phyloP scores from a whole-genome alignment of 225 moss, liverwort and hornwort species.

The Pseudisothecium myosuroides region DNA sequence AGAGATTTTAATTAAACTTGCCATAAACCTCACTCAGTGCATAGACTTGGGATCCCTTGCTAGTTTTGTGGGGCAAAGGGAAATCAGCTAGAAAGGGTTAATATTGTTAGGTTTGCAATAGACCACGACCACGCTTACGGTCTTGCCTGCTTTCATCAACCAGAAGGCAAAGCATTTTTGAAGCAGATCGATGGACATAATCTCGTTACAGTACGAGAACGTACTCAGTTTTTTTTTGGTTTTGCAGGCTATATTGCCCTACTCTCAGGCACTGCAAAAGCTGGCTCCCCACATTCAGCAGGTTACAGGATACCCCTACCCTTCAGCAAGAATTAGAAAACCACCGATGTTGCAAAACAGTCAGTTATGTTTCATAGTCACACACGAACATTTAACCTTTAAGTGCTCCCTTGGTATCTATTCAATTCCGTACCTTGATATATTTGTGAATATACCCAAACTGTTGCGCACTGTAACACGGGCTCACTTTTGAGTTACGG shows the following conservation, averaged over 20 bases:
- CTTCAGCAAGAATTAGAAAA: neutral
- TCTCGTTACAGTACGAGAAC: neutral
- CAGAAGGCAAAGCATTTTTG: neutral
- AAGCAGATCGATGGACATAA: neutral
- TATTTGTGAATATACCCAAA: neutral
- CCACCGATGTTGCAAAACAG: neutral
- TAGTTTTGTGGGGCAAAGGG: neutral
- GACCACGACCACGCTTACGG: neutral
- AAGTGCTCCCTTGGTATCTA: neutral
- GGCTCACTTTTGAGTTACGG: neutral
- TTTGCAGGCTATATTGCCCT: constrained; percentile 89
- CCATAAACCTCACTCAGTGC: neutral
- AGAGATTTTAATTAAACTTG: neutral
- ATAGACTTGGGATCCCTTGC: neutral
- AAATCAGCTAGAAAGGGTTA: neutral
- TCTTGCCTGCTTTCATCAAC: neutral
- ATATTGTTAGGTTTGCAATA: neutral
- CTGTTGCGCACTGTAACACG: neutral
- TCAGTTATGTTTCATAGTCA: neutral
- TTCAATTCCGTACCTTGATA: neutral
- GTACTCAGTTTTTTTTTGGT: neutral
- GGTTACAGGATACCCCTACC: constrained; percentile 7
- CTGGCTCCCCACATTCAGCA: constrained; percentile 96
- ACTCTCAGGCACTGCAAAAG: constrained; percentile 94
- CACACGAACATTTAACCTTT: neutral